Evolutionary conservation across 2,329 filamentous ascomycete genomes (phyloP).

Genomic region (Apiospora phragmitis): DNA sequence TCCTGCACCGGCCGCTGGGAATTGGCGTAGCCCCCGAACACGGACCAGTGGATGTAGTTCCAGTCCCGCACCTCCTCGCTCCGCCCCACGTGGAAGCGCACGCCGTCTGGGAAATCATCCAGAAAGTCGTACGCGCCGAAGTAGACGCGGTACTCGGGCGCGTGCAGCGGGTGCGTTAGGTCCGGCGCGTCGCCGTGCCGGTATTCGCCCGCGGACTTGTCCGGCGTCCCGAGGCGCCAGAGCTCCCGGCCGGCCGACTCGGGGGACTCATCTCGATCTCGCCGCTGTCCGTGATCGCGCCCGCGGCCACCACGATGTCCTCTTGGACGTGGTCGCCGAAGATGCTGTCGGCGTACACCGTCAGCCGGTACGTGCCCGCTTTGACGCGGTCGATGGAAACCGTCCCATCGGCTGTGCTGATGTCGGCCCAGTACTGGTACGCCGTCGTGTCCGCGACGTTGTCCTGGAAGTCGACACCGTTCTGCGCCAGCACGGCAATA

Average conservation of each 20-base stretch:
- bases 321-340: constrained; percentile 63
- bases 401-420: constrained; percentile 42
- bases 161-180: constrained; percentile 47
- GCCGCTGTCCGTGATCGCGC: constrained; percentile 36
- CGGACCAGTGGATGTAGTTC: constrained; percentile 68
- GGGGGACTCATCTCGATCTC: constrained; percentile 50
- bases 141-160: constrained; percentile 61
- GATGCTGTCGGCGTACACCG: constrained; percentile 61
- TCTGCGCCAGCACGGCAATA: constrained; percentile 56
- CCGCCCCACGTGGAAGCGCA: constrained; percentile 57
- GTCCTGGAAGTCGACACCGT: constrained; percentile 57
- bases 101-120: constrained; percentile 58
- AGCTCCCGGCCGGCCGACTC: constrained; percentile 59
- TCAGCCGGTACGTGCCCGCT: constrained; percentile 61
- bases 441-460: constrained; percentile 55
- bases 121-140: constrained; percentile 62
- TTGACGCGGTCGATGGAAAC: constrained; percentile 56
- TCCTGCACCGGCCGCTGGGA: constrained; percentile 43
- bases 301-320: constrained; percentile 42
- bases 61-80: constrained; percentile 49
- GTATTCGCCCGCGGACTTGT: constrained; percentile 62
- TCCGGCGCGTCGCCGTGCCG: constrained; percentile 56
- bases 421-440: constrained; percentile 63
- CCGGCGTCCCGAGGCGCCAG: constrained; percentile 63
- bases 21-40: constrained; percentile 58